Evolutionary conservation across 2,329 filamentous ascomycete genomes (phyloP).

Genomic region (Alternaria brassicae): DNA sequence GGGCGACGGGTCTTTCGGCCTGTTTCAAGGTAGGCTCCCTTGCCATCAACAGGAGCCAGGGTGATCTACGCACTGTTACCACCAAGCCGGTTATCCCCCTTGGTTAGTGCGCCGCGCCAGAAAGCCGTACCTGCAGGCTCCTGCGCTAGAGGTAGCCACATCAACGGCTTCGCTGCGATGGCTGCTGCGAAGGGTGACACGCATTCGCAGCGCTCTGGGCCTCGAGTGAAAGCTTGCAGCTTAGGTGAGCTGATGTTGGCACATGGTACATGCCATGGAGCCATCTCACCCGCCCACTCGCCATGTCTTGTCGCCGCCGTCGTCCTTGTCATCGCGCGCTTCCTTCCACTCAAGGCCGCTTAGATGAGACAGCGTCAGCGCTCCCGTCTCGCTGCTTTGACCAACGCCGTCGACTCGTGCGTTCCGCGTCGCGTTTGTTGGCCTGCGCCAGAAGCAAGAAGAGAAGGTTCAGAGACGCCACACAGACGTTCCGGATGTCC

Average conservation of each 20-base stretch:
- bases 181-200: not conserved
- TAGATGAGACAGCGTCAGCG: slow-evolving; percentile 43
- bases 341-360: slow-evolving; percentile 20
- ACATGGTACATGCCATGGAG: too few relatives aligned
- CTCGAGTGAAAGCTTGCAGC: too few relatives aligned
- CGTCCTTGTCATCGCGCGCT: not conserved
- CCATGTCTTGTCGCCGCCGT: not conserved
- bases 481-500: slow-evolving; percentile 35
- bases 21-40: slow-evolving; percentile 48
- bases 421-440: slow-evolving; percentile 18
- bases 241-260: too few relatives aligned
- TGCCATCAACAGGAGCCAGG: slow-evolving; percentile 36
- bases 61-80: slow-evolving; percentile 41
- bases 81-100: slow-evolving; percentile 30
- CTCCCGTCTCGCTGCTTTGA: slow-evolving; percentile 15
- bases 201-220: not conserved
- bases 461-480: slow-evolving; percentile 30
- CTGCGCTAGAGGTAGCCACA: slow-evolving; percentile 20
- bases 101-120: slow-evolving; percentile 22
- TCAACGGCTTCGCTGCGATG: slow-evolving; percentile 32
- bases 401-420: slow-evolving; percentile 26
- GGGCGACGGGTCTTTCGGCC: slow-evolving; percentile 47
- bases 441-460: slow-evolving; percentile 40
- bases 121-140: slow-evolving; percentile 30
- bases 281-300: not conserved